These are phyloP conservation scores for Staphylotrichum tortipilum DNA, from an alignment of 495 filamentous ascomycete species.

Conservation along the genomic window DNA sequence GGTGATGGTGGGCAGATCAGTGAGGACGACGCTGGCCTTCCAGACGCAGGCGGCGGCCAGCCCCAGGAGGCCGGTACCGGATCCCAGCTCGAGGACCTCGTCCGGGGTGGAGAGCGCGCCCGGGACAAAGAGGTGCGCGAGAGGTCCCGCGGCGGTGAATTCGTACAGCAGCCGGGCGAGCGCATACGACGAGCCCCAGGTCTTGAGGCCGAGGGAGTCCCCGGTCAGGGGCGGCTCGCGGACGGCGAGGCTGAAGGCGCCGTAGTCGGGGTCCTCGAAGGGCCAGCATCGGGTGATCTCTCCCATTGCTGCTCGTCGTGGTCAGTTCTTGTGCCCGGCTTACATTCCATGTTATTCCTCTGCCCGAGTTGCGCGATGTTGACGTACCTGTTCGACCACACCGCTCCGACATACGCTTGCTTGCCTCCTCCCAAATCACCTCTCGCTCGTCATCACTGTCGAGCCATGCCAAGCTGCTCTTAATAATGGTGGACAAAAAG, in stretches of 20 bases:
- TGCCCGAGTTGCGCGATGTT: background rate
- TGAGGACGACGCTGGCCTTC: conserved; percentile 35
- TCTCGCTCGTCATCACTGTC: conserved; percentile 61
- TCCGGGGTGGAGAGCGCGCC: conserved; percentile 1
- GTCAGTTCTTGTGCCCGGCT: background rate
- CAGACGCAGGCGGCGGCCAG: conserved; percentile 39
- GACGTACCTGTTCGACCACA: conserved; percentile 56
- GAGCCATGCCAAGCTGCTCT: conserved; percentile 68
- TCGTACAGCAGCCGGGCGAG: conserved; percentile 63
- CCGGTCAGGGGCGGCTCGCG: conserved; percentile 80
- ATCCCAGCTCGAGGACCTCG: conserved; percentile 51
- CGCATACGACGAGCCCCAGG: conserved; percentile 81
- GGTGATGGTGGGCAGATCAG: conserved; percentile 38
- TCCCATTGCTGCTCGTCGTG: conserved; percentile 57
- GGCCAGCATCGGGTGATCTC: conserved; percentile 66
- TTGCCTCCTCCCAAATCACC: conserved; percentile 69
- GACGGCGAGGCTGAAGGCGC: conserved; percentile 52
- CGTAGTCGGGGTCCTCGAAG: conserved; percentile 35
- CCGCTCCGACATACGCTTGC: conserved; percentile 67
- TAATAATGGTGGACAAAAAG: conserved; percentile 72
- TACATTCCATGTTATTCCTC: background rate
- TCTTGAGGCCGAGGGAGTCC: conserved; percentile 86
- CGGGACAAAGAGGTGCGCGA: conserved; percentile 30
- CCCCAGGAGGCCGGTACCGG: conserved; percentile 58
- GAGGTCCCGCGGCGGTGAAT: conserved; percentile 27